Conservation (phyloP, 768 basidiomycete species). For the Mrakia frigida region DNA sequence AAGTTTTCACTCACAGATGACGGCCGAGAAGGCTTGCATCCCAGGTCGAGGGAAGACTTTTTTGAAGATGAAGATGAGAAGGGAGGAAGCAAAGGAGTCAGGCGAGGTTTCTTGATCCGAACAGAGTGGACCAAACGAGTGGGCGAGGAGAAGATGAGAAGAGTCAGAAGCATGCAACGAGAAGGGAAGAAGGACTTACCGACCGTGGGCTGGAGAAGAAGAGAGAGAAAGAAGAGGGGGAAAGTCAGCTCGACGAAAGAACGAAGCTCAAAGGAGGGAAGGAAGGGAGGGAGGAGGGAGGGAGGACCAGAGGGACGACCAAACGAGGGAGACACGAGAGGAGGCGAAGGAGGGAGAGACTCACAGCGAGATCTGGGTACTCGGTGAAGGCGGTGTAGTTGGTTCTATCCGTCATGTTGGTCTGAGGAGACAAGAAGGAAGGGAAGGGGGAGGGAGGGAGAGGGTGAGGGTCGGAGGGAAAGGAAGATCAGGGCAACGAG, state of each 20-base stretch:
- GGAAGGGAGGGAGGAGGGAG: neutral
- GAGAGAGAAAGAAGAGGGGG: neutral
- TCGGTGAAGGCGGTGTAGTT: constrained; percentile 20
- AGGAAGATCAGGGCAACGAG: too few species aligned
- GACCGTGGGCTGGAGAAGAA: neutral
- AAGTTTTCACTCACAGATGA: constrained; percentile 21
- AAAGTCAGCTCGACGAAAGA: neutral
- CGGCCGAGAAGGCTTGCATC: constrained; percentile 25
- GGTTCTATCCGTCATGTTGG: neutral
- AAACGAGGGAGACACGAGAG: too few species aligned
- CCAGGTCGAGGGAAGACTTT: constrained; percentile 28
- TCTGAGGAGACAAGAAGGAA: neutral
- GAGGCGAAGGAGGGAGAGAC: neutral
- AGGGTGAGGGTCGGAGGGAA: neutral
- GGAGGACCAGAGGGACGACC: too few species aligned
- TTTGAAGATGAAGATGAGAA: neutral
- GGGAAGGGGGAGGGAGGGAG: neutral
- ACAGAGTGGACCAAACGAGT: neutral
- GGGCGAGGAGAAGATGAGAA: neutral
- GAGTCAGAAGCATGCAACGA: too few species aligned
- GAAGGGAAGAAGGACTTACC: neutral
- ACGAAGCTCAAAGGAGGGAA: neutral
- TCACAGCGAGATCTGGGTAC: constrained; percentile 6
- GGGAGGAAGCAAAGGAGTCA: neutral
- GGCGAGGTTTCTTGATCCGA: too few species aligned